phyloP scores from a whole-genome alignment of 306 rosid species.

The Vigna trinervia region DNA sequence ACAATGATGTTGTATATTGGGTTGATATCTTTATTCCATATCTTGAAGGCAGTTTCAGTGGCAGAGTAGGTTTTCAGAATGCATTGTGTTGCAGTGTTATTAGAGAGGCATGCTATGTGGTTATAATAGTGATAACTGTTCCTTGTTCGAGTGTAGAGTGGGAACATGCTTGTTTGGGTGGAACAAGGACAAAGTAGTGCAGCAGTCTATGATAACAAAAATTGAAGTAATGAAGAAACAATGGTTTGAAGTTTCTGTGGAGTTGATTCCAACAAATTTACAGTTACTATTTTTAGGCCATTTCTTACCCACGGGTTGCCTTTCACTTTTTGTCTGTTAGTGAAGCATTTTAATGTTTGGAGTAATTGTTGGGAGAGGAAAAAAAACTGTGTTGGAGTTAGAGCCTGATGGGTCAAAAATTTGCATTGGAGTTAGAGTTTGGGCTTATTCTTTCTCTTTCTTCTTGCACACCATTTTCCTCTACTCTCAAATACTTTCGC shows the following conservation, averaged over 20 bases:
- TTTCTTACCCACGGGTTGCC: constrained; percentile 25
- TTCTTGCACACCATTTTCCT: not conserved
- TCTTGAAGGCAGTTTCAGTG: not conserved
- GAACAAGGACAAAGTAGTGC: constrained; percentile 21
- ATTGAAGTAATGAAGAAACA: constrained; percentile 3
- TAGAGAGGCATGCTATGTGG: not conserved
- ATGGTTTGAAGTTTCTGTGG: not conserved
- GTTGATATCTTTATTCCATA: not conserved
- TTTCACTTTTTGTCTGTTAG: not conserved
- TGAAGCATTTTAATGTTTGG: constrained; percentile 1
- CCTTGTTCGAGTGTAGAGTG: constrained; percentile 1
- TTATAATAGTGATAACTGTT: not conserved
- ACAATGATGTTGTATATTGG: not conserved
- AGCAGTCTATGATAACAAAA: not conserved
- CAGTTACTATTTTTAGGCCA: constrained; percentile 12
- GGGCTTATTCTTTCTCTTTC: not conserved
- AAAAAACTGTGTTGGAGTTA: not conserved
- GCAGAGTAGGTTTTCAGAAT: not conserved
- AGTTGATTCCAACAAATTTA: constrained; percentile 24
- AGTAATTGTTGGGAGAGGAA: constrained; percentile 6
- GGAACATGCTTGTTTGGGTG: constrained; percentile 22
- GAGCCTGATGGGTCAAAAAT: not conserved
- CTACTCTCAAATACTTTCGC: not conserved
- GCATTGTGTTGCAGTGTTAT: not conserved
- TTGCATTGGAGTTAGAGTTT: not conserved